Percentiles rank a stretch among this genome's conserved stretches.
Conservation (phyloP, 2,329 filamentous ascomycete genomes). For the Curvularia sp. region DNA sequence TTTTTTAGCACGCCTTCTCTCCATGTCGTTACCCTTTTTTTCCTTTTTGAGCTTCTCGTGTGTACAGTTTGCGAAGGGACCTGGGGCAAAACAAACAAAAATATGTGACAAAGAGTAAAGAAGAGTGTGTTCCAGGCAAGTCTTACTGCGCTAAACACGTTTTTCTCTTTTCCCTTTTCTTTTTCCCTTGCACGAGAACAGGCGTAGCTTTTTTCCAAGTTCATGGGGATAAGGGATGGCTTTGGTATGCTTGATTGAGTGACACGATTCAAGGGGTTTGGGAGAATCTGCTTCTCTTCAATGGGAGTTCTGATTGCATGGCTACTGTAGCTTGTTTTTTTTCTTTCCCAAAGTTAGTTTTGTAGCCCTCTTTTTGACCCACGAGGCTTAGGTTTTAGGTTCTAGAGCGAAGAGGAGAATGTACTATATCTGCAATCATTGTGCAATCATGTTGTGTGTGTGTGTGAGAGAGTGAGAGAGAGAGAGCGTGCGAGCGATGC, state of each 20-base stretch:
- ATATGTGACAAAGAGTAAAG: background rate
- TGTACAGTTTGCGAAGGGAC: background rate
- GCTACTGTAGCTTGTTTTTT: slow-evolving; percentile 6
- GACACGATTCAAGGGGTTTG: slow-evolving; percentile 16
- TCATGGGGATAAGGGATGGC: background rate
- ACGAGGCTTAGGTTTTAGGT: background rate
- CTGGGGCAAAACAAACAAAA: background rate
- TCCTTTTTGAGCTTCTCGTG: background rate
- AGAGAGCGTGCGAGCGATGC: background rate
- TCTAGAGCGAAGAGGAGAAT: slow-evolving; percentile 5
- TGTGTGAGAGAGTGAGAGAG: background rate
- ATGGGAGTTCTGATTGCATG: slow-evolving; percentile 13
- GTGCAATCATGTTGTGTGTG: background rate
- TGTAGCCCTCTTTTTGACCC: background rate
- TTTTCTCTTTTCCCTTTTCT: background rate
- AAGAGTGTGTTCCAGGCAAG: background rate
- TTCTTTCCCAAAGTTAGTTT: slow-evolving; percentile 3
- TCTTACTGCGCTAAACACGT: too few species aligned
- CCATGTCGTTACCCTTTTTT: slow-evolving; percentile 12
- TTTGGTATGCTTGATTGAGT: slow-evolving; percentile 18
- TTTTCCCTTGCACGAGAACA: slow-evolving; percentile 2
- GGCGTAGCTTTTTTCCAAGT: slow-evolving; percentile 4
- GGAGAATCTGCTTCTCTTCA: background rate
- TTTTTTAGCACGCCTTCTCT: slow-evolving; percentile 20
- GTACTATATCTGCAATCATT: slow-evolving; percentile 8